Evolutionary conservation across 345 rosid genomes (phyloP).

Genomic region (Eucalyptus paniculata): DNA sequence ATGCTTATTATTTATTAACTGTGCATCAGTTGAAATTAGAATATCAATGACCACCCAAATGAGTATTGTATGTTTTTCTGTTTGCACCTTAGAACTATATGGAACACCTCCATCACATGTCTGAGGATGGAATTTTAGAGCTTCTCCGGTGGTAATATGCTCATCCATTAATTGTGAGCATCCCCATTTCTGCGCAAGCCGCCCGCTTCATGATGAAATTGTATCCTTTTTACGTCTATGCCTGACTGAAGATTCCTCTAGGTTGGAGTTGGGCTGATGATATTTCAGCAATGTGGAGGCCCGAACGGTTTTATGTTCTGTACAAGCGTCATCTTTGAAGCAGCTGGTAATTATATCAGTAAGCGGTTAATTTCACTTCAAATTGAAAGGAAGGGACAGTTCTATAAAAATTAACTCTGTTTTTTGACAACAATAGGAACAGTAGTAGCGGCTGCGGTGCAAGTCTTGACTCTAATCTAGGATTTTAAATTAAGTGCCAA

Average conservation of each 20-base stretch:
- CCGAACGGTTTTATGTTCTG: slow-evolving; percentile 20
- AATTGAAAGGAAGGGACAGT: not conserved
- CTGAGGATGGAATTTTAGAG: not conserved
- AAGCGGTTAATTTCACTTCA: not conserved
- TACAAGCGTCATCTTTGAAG: slow-evolving; percentile 8
- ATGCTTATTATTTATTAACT: not conserved
- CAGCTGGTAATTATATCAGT: slow-evolving; percentile 7
- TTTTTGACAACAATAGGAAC: slow-evolving; percentile 13
- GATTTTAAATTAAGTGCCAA: not conserved
- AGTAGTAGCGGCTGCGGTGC: slow-evolving; percentile 4
- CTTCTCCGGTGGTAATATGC: slow-evolving; percentile 6
- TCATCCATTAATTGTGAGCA: not conserved
- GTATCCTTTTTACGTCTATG: not conserved
- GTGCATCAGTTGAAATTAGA: not conserved
- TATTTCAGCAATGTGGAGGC: slow-evolving; percentile 27
- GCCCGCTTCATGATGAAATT: not conserved
- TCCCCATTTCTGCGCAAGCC: not conserved
- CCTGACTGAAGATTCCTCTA: not conserved
- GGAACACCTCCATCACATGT: not conserved
- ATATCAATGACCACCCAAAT: not conserved
- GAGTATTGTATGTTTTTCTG: not conserved
- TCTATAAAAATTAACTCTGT: not conserved
- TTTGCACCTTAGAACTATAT: slow-evolving; percentile 8
- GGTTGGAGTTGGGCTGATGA: slow-evolving; percentile 30
- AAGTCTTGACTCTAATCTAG: not conserved